Conservation (phyloP, 2,329 filamentous ascomycete genomes). For the Stylonectria norvegica region DNA sequence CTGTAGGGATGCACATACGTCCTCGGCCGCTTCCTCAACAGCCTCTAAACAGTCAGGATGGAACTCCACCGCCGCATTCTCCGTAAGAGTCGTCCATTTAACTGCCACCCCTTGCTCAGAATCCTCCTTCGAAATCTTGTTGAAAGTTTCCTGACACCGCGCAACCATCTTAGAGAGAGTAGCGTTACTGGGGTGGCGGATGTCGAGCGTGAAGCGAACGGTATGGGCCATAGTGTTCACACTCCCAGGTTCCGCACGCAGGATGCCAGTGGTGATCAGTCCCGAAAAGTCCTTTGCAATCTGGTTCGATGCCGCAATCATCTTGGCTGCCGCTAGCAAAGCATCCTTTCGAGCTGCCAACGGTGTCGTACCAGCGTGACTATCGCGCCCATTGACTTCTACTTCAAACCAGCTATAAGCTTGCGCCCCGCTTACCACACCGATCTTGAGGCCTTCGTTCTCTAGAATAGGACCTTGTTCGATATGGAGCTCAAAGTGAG, state of each 20-base stretch:
- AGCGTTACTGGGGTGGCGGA: constrained; percentile 55
- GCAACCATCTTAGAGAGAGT: constrained; percentile 36
- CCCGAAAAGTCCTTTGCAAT: constrained; percentile 26
- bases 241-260: constrained; percentile 39
- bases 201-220: constrained; percentile 64
- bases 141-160: constrained; percentile 34
- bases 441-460: constrained; percentile 13
- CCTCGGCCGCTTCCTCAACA: constrained; percentile 55
- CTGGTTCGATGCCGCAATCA: constrained; percentile 30
- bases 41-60: constrained; percentile 63
- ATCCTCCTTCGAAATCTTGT: constrained; percentile 19
- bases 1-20: no score
- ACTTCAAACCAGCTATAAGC: constrained; percentile 19
- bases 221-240: no score
- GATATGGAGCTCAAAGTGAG: constrained; percentile 80
- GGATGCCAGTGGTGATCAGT: constrained; percentile 31
- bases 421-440: constrained; percentile 16
- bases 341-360: constrained; percentile 33
- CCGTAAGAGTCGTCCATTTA: constrained; percentile 37
- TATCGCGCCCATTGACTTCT: constrained; percentile 16
- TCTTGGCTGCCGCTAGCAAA: constrained; percentile 32
- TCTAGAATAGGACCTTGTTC: constrained; percentile 54
- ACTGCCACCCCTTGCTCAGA: constrained; percentile 26
- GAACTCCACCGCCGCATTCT: constrained; percentile 55
- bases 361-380: constrained; percentile 31